Evolutionary conservation across 495 filamentous ascomycete genomes (phyloP).

Genomic region (Baudoinia panamericana): DNA sequence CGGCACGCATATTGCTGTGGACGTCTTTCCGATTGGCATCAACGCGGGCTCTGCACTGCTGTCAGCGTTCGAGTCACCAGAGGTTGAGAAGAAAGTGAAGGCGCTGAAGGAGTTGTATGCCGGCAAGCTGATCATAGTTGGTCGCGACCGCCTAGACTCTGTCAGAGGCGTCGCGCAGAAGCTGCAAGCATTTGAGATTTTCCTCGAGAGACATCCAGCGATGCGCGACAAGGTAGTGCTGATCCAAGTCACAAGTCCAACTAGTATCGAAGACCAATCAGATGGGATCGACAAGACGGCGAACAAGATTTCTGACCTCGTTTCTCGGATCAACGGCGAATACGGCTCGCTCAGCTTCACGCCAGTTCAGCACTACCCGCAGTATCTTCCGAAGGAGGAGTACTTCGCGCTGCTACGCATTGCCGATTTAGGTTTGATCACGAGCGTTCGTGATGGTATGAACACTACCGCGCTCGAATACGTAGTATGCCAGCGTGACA

Average conservation of each 20-base stretch:
- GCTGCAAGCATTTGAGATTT: slow-evolving; percentile 79
- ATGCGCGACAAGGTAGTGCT: slow-evolving; percentile 87
- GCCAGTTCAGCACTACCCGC: slow-evolving; percentile 83
- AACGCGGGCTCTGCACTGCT: slow-evolving; percentile 59
- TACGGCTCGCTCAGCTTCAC: slow-evolving; percentile 76
- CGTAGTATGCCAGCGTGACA: slow-evolving; percentile 75
- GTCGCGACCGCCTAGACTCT: slow-evolving; percentile 81
- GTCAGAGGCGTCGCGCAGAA: slow-evolving; percentile 86
- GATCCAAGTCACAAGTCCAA: slow-evolving; percentile 87
- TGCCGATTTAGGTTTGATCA: slow-evolving; percentile 81
- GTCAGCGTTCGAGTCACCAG: slow-evolving; percentile 52
- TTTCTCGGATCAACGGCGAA: slow-evolving; percentile 76
- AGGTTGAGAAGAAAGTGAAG: slow-evolving; percentile 51
- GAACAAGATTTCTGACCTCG: slow-evolving; percentile 72
- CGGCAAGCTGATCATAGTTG: slow-evolving; percentile 83
- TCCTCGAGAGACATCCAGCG: slow-evolving; percentile 74
- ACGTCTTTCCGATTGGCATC: slow-evolving; percentile 85
- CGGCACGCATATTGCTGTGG: slow-evolving; percentile 73
- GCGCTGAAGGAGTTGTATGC: slow-evolving; percentile 58
- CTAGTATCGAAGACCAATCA: slow-evolving; percentile 57
- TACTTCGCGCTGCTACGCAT: slow-evolving; percentile 82
- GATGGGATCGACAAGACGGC: slow-evolving; percentile 54
- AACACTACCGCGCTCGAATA: slow-evolving; percentile 93
- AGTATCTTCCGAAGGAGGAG: slow-evolving; percentile 73
- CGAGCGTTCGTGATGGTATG: slow-evolving; percentile 88